Base-by-base conservation (phyloP, 2,329 filamentous ascomycete genomes). In the Monilinia polystroma region DNA sequence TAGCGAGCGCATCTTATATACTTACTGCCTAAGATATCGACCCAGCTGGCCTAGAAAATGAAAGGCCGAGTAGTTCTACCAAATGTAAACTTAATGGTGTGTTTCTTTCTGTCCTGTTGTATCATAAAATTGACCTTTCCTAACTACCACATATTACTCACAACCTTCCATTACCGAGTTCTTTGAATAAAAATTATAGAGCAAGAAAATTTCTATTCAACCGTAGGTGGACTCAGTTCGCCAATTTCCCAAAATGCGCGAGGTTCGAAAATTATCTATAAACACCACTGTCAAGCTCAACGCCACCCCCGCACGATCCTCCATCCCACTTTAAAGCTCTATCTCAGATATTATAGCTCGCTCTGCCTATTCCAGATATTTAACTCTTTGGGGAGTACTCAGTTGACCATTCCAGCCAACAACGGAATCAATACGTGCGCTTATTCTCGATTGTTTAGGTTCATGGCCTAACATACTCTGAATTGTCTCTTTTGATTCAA, bases 251-350 rank as follows among this genome's bases (percentile, higher is more conserved):
- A 49, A 23, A 18, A 29, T 20, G 8, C 20, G 57, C 38, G 57
- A 60, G 18, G 49, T 60, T 38, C 29, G 23, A 35, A 49, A 35
- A 8, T 23, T 59, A 16, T 49, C 57, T 12, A 11, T 60, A 14
- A 60, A 60, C 11, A 60, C 43, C 29, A 60, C 57, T 20, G 20
- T 60, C 20, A 60, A 29, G 1, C 43, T 60, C 20, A 49, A 60
- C 38, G 57, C 57, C 7, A 12, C 16, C 7, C 43, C 57, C 2
- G 57, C 43, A 5, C 57, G 49, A 35, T 59, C 43, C 3, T 43
- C 57, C 20, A 47, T 59, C 20, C 29, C 45, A 38, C 20, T 60
- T 49, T 43, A 45, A 16, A 51, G 2, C 1, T 38, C 12, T 1
- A 29, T 45, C 35, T 51, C 58, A 12, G 23, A 26, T 10, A 6